Percentiles rank a stretch among this genome's conserved stretches.
Evolutionary conservation across 2,329 filamentous ascomycete species (phyloP).

Genomic region (Diaporthe longicolla): DNA sequence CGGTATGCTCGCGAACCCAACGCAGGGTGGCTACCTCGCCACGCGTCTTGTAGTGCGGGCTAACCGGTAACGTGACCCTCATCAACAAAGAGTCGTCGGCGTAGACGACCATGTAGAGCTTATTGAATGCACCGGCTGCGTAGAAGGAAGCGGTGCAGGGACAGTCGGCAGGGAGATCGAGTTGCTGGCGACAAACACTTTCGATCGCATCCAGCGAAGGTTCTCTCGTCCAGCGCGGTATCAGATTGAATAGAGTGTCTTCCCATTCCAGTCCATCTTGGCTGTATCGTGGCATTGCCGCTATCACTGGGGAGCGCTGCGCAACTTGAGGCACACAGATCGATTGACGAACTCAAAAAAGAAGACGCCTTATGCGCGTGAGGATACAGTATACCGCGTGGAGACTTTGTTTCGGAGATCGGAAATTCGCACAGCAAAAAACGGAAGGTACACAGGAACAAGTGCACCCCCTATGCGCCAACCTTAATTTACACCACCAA

Average conservation of each 20-base stretch:
- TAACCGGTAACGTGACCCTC: conserved; percentile 48
- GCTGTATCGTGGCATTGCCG: not conserved
- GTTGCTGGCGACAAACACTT: not conserved
- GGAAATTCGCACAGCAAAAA: too few relatives aligned
- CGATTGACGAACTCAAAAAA: too few relatives aligned
- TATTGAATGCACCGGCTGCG: conserved; percentile 50
- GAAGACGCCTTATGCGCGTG: too few relatives aligned
- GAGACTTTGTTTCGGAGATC: too few relatives aligned
- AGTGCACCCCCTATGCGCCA: too few relatives aligned
- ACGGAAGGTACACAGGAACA: too few relatives aligned
- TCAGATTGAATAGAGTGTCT: not conserved
- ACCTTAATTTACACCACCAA: too few relatives aligned
- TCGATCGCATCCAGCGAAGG: not conserved
- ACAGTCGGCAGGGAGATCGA: not conserved
- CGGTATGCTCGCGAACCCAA: conserved; percentile 49
- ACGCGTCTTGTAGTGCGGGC: conserved; percentile 47
- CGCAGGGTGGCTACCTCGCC: conserved; percentile 55
- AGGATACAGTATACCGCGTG: too few relatives aligned
- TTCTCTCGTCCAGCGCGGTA: conserved; percentile 15
- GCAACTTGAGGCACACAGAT: not conserved
- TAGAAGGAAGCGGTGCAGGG: conserved; percentile 46
- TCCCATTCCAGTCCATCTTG: conserved; percentile 25
- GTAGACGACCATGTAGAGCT: conserved; percentile 48
- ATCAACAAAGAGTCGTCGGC: conserved; percentile 46
- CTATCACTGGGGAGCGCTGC: not conserved